Evolutionary conservation across 2,329 filamentous ascomycete genomes (phyloP).

Genomic region (Metarhizium humberi): DNA sequence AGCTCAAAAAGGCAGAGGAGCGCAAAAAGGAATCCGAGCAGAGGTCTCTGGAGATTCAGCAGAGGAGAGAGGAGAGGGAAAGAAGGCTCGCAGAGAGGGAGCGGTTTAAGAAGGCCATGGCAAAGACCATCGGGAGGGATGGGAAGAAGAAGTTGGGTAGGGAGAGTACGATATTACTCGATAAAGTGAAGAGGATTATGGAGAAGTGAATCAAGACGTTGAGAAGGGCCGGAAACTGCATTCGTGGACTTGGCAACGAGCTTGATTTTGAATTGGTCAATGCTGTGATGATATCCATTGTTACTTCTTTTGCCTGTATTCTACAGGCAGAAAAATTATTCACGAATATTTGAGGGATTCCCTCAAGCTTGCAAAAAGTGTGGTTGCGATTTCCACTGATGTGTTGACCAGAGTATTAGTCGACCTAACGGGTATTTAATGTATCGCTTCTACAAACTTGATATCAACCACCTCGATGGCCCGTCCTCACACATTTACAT

Average conservation of each 20-base stretch:
- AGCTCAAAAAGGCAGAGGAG: conserved; percentile 37
- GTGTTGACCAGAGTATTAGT: too few species aligned
- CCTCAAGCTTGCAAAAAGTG: too few species aligned
- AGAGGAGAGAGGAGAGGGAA: conserved; percentile 53
- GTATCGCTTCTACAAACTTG: too few species aligned
- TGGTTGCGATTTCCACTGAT: too few species aligned
- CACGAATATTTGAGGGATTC: too few species aligned
- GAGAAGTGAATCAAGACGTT: not conserved
- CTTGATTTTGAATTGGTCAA: not conserved
- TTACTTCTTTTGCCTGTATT: too few species aligned
- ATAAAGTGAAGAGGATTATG: conserved; percentile 56
- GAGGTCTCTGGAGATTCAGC: conserved; percentile 30
- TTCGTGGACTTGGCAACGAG: not conserved
- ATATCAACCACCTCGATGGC: too few species aligned
- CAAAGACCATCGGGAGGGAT: conserved; percentile 64
- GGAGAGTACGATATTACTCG: conserved; percentile 68
- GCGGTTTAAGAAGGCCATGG: conserved; percentile 56
- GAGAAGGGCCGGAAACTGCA: not conserved
- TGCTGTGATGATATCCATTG: too few species aligned
- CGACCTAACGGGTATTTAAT: too few species aligned
- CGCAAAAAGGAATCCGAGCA: conserved; percentile 32
- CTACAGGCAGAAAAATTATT: too few species aligned
- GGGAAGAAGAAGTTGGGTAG: conserved; percentile 73
- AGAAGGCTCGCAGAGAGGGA: conserved; percentile 56
- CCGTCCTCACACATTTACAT: too few species aligned